phyloP scores from a whole-genome alignment of 352 stramenopile genomes.

The Phytopythium vexans region DNA sequence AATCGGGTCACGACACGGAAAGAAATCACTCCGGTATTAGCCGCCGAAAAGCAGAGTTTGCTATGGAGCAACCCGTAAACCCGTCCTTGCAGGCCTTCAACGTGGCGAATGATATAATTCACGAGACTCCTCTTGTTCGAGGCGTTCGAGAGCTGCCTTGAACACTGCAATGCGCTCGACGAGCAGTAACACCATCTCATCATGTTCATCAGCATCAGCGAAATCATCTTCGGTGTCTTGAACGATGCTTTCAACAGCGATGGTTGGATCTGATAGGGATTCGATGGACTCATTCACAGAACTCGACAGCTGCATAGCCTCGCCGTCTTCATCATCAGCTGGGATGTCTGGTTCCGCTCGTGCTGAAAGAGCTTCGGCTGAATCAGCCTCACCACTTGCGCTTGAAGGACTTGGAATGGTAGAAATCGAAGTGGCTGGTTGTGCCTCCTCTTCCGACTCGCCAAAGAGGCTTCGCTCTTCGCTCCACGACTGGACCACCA shows the following conservation, averaged over 20 bases:
- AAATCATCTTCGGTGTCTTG: constrained; percentile 15
- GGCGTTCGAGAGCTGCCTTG: constrained; percentile 32
- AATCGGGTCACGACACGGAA: constrained; percentile 59
- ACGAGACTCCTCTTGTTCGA: constrained; percentile 12
- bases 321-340: constrained; percentile 5
- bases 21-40: constrained; percentile 28
- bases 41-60: constrained; percentile 38
- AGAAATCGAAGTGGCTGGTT: no score
- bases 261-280: neutral
- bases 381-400: no score
- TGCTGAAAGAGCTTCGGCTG: no score
- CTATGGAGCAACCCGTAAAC: constrained; percentile 49
- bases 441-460: neutral
- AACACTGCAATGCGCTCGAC: constrained; percentile 36
- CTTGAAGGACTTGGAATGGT: no score
- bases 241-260: constrained; percentile 9
- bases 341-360: neutral
- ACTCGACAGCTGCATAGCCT: neutral
- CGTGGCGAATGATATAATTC: neutral
- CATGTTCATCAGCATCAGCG: constrained; percentile 16
- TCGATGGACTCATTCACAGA: neutral
- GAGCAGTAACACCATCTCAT: constrained; percentile 43
- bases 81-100: neutral
- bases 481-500: constrained; percentile 50
- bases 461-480: constrained; percentile 9